A percentile compares a stretch with the other conserved stretches of the same genome.
Evolutionary conservation across 2,329 filamentous ascomycete genomes (phyloP).

Genomic region (Magnaporthiopsis rhizophila): DNA sequence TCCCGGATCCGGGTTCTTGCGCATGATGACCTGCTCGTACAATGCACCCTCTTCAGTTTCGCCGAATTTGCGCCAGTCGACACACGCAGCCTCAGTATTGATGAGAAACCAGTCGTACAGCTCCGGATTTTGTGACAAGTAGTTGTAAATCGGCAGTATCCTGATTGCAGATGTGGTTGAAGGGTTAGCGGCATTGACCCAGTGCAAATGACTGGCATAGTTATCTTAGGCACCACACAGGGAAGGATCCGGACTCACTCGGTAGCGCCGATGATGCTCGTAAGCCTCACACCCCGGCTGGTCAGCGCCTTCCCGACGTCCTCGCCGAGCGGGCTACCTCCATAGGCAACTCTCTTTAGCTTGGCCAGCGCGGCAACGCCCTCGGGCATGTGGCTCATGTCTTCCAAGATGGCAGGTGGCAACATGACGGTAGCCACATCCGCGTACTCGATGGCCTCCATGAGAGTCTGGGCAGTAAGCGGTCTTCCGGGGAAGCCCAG

Average conservation of each 20-base stretch:
- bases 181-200: background rate
- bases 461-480: slow-evolving; percentile 24
- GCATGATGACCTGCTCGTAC: slow-evolving; percentile 30
- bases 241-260: slow-evolving; percentile 25
- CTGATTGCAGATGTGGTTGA: background rate
- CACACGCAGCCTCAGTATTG: slow-evolving; percentile 31
- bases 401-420: slow-evolving; percentile 34
- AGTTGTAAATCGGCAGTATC: slow-evolving; percentile 9
- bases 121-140: slow-evolving; percentile 22
- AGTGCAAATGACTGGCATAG: background rate
- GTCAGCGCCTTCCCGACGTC: slow-evolving; percentile 30
- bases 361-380: slow-evolving; percentile 23
- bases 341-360: slow-evolving; percentile 26
- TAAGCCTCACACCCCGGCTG: slow-evolving; percentile 23
- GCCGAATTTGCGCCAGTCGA: slow-evolving; percentile 26
- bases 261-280: slow-evolving; percentile 32
- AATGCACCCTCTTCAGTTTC: slow-evolving; percentile 17
- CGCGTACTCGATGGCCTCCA: slow-evolving; percentile 22
- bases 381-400: slow-evolving; percentile 28
- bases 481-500: slow-evolving; percentile 25
- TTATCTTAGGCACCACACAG: no score
- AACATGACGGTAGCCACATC: slow-evolving; percentile 21
- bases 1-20: slow-evolving; percentile 27
- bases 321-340: slow-evolving; percentile 30
- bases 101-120: slow-evolving; percentile 37